These are phyloP conservation scores for Protea cynaroides DNA, from an alignment of 164 flowering plant species.

Conservation along the genomic window DNA sequence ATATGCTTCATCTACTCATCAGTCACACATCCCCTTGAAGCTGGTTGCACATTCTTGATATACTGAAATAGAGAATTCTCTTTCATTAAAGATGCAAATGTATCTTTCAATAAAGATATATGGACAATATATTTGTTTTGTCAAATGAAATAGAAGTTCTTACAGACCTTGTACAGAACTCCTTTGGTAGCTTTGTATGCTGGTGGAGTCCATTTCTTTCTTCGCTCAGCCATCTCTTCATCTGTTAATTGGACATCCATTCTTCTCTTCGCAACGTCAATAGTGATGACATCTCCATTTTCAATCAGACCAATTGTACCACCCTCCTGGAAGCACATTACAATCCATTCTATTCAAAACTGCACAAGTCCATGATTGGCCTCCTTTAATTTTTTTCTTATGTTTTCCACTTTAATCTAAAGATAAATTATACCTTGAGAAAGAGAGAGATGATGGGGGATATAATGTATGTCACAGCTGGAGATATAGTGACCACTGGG, in stretches of 20 bases:
- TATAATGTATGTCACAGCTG: too few relatives aligned
- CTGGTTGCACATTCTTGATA: slow-evolving; percentile 77
- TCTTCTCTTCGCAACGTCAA: slow-evolving; percentile 38
- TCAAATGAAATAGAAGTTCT: background rate
- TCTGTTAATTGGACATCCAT: slow-evolving; percentile 54
- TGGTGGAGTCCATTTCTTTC: slow-evolving; percentile 34
- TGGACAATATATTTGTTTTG: background rate
- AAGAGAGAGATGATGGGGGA: too few relatives aligned
- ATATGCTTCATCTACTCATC: slow-evolving; percentile 49
- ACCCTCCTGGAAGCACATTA: slow-evolving; percentile 58
- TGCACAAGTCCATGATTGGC: background rate
- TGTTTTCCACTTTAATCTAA: too few relatives aligned
- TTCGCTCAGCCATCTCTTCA: slow-evolving; percentile 62
- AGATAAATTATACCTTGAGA: too few relatives aligned
- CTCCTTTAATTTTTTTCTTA: too few relatives aligned
- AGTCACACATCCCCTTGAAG: slow-evolving; percentile 90
- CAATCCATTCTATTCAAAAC: slow-evolving; percentile 1
- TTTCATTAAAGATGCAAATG: background rate
- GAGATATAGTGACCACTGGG: too few relatives aligned
- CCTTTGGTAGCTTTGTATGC: slow-evolving; percentile 62
- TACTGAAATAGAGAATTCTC: slow-evolving; percentile 42
- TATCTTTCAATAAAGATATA: too few relatives aligned
- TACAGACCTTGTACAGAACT: slow-evolving; percentile 70
- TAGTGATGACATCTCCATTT: slow-evolving; percentile 73
- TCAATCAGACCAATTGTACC: slow-evolving; percentile 83